Conservation (phyloP, 768 basidiomycete species). For the Tricholoma hemisulphureum region DNA sequence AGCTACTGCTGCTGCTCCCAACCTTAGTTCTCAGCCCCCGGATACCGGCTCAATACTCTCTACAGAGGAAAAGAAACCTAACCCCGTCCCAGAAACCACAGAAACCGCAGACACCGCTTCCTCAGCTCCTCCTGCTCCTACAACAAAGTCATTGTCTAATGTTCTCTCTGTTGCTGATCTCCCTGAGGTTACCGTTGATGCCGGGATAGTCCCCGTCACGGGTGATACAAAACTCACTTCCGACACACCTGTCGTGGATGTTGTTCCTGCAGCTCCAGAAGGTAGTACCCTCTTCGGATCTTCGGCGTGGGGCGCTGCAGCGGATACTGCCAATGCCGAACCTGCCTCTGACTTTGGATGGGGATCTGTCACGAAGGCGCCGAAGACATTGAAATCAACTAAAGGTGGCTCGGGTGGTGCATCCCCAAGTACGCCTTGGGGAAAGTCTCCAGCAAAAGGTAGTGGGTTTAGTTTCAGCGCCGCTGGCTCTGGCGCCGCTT, state of each 20-base stretch:
- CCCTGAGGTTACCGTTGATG: conserved; percentile 14
- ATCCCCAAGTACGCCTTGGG: conserved; percentile 4
- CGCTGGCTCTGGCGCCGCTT: neutral
- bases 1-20: neutral
- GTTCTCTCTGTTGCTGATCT: conserved; percentile 14
- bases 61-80: neutral
- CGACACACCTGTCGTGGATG: neutral
- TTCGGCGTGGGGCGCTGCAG: neutral
- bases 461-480: conserved; percentile 3
- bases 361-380: neutral
- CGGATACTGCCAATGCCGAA: neutral
- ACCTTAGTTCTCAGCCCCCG: neutral
- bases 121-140: neutral
- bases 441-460: conserved; percentile 5
- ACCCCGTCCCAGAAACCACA: neutral
- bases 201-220: conserved; percentile 10
- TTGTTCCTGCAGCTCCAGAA: neutral
- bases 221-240: conserved; percentile 4
- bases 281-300: neutral
- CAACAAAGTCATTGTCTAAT: conserved; percentile 8
- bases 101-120: neutral
- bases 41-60: neutral
- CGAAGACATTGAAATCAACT: conserved; percentile 16
- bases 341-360: neutral
- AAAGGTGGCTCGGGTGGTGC: conserved; percentile 6